Base-by-base conservation (phyloP, 2,329 filamentous ascomycete species). In the Phaeosphaeriaceae sp. region DNA sequence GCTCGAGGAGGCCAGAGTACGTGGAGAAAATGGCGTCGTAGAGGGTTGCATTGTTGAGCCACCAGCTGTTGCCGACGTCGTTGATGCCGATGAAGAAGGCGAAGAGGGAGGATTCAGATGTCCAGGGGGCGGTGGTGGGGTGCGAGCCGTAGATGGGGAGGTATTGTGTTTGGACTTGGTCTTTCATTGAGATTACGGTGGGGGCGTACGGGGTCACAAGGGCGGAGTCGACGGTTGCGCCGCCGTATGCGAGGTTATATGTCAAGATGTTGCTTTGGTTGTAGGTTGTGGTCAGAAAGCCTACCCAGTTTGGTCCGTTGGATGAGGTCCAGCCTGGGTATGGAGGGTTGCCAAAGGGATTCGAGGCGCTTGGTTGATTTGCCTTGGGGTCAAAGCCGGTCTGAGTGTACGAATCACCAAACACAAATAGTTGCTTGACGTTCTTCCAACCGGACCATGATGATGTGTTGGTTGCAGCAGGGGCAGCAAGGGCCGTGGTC, bases 301-400 rank as follows among this genome's bases (percentile, higher is more conserved):
- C 85, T n/a, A 85, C 76, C 83, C 84, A 86, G 66, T 85, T 86
- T 0, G 83, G 84, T 0, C 84, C 85, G 60, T 81, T 82, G 57
- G 59, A 68, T 3, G 72, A 72, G 40, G 73, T 77, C 60, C 65
- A 76, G 46, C 74, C 75, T 7, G 82, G 84, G 60, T 84, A 86
- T 0, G 78, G 48, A 0, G 88, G 88, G 65, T 90, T 90, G 0
- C 88, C 87, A 60, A 89, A 77, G 0, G 87, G 86, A 66, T 88
- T 86, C 6, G 75, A 72, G 4, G 78, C 62, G 7, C 79, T 83
- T 1, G 88, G 86, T 40, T 86, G 81, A 0, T 79, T 73, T 21
- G 80, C 78, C 11, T 76, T 81, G 44, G 83, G 76, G 57, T 87
- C 76, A 74, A 90, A 90, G 9, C 84, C 83, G 2, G 85, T 87